Percentiles rank a stretch among this genome's conserved stretches.
These are phyloP conservation scores for Lanmaoa pseudosensibilis DNA, from an alignment of 768 basidiomycete genomes.

Conservation along the genomic window DNA sequence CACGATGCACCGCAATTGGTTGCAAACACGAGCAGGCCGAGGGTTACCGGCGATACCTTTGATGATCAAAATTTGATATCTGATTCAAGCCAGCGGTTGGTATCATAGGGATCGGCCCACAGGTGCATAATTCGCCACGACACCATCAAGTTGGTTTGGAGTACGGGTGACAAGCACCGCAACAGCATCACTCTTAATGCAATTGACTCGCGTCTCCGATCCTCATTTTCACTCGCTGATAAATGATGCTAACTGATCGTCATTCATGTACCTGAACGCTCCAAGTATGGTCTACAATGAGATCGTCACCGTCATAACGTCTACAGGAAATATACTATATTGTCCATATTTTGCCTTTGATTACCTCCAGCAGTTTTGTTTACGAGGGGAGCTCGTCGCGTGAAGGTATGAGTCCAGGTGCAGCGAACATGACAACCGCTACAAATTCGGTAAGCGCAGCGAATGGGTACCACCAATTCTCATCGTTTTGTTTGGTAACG, in stretches of 20 bases:
- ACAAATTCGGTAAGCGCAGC: slow-evolving; percentile 34
- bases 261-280: not conserved
- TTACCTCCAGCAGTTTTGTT: not conserved
- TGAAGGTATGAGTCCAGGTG: slow-evolving; percentile 35
- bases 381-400: slow-evolving; percentile 27
- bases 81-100: not conserved
- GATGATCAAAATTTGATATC: slow-evolving; percentile 1
- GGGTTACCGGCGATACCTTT: too few relatives aligned
- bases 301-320: not conserved
- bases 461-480: slow-evolving; percentile 35
- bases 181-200: not conserved
- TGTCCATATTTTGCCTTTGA: not conserved
- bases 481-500: slow-evolving; percentile 24
- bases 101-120: not conserved
- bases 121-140: too few relatives aligned
- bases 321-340: not conserved
- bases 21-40: too few relatives aligned
- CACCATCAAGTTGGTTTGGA: too few relatives aligned
- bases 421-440: slow-evolving; percentile 32
- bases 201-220: not conserved
- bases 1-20: not conserved
- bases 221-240: not conserved
- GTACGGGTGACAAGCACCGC: too few relatives aligned
- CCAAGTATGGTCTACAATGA: not conserved
- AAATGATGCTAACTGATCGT: not conserved